Evolutionary conservation across 202 grass and related monocot species (phyloP), one percentile per base, ranked within the genome.

Genomic region (Thinopyrum obtusiflorum): DNA sequence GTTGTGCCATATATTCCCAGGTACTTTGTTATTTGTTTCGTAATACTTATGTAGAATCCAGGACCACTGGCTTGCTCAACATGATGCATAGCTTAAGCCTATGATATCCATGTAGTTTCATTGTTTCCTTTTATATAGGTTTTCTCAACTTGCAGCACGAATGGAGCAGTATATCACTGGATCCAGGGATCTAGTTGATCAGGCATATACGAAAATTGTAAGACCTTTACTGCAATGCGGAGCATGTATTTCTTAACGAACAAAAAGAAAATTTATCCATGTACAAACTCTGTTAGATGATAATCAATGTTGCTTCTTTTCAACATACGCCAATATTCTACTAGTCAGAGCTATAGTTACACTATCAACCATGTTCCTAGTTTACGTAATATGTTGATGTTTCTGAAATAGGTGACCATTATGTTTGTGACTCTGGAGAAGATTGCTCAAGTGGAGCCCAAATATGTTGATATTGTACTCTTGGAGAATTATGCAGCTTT

Each of bases 351-450:
- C 57, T 79, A 42, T 65, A 49, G 26, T 77, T 47, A 27, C 67
- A 11, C 53, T 68, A 37, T 3, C 23, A 63, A 80, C 10, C 9
- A 68, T 76, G 7, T 55, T 68, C 63, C 23, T 40, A 1, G 64
- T 18, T 77, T 76, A 44, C 25, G 18, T 40, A 77, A 81, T 59
- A 18, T 78, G 17, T 53, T 76, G 18, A 12, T 65, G 60, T 83
- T 66, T 26, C 66, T 28, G 68, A 77, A 80, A 80, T 77, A 95
- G 93, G 93, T 95, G 13, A 95, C 71, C 72, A 94, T 96, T 88
- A 98, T 98, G 93, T 98, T 98, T 92, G 93, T 95, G 11, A 93
- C 87, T 59, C 83, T 98, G 73, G 96, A 98, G 88, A 95, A 91
- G 88, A 89, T 92, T 81, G 93, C 93, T 90, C 96, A 96, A 88